Base-by-base conservation (phyloP, 2,329 filamentous ascomycete genomes). In the Furcasterigmium sp. region DNA sequence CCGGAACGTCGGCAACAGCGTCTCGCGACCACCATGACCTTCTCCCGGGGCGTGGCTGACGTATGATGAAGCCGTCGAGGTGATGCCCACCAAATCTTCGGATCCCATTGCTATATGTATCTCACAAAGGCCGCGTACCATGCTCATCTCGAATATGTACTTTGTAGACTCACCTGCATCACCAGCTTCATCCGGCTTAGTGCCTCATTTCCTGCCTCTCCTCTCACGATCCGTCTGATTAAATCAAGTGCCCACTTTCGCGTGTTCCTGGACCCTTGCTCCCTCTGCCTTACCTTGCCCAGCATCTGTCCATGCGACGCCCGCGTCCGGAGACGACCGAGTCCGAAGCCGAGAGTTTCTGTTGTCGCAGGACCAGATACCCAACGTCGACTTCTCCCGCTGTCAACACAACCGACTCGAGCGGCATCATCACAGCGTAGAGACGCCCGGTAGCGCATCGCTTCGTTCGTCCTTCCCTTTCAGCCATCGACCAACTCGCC, bases 401-500 rank as follows among this genome's bases (percentile, higher is more conserved):
- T n/a, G n/a, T n/a, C n/a, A n/a, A n/a, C n/a, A n/a, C n/a, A n/a
- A n/a, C n/a, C n/a, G n/a, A 35, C 32, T 17, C 18, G n/a, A 17
- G n/a, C 32, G 4, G 4, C 8, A 10, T 35, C 32, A 35, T 35
- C 9, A 35, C 32, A 26, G 23, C 23, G 32, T 17, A 35, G 10
- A 35, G n/a, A 35, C 32, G 32, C 32, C 32, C 32, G 32, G 32
- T 35, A 35, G 32, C 32, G 32, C 32, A 35, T 15, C 32, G 32
- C 32, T 11, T 11, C 11, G 23, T 26, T 11, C 11, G 23, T 26
- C 23, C 23, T 26, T 26, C 11, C 11, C 15, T n/a, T 17, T 11
- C 10, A 18, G 8, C 13, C 29, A 9, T 3, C 32, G 32, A 5
- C 32, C 32, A 35, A 35, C 32, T 35, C 21, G 5, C 39, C 15